Evolutionary conservation across 306 rosid genomes (phyloP), one percentile per base, ranked within the genome.

Genomic region (Arachis stenosperma): DNA sequence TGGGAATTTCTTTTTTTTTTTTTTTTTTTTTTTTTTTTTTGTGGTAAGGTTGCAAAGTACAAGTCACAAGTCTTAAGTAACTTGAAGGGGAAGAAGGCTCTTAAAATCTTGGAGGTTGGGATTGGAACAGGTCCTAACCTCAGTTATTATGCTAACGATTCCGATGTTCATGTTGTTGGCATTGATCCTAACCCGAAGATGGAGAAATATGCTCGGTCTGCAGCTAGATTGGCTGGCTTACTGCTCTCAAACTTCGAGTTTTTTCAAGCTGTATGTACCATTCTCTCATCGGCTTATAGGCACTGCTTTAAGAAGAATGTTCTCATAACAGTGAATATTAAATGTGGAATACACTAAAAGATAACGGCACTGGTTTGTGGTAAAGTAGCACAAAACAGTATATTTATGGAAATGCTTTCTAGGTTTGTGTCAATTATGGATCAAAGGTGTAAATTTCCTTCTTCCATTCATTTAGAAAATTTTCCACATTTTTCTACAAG

Each of bases 101-200:
- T 46, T 57, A 83, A 82, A 84, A 87, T 94, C 46, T 73, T 94
- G 85, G 98, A 91, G 85, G 80, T 94, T 82, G 98, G 97, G 61
- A 84, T 91, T 60, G 98, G 96, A 48, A 77, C 91, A 9, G 97
- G 98, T 69, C 92, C 96, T 29, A 94, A 94, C 73, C 84, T 94
- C 65, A 77, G 77, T 50, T 91, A 86, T 72, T 94, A 94, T 54
- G 91, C 82, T 9, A 75, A 72, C 53, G 70, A 83, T 57, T 53
- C 81, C 55, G 87, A 73, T 65, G 82, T 86, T 40, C 76, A 79
- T 57, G 91, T 89, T 80, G 71, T 82, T 76, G 97, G 98, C 12
- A 76, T 88, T 82, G 96, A 94, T 85, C 97, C 98, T 6, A 91
- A 88, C 61, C 44, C 43, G 6, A 86, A 94, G 82, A 89, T 89